Conservation (phyloP, 2,329 filamentous ascomycete genomes). For the Dryadomyces sulphureus region DNA sequence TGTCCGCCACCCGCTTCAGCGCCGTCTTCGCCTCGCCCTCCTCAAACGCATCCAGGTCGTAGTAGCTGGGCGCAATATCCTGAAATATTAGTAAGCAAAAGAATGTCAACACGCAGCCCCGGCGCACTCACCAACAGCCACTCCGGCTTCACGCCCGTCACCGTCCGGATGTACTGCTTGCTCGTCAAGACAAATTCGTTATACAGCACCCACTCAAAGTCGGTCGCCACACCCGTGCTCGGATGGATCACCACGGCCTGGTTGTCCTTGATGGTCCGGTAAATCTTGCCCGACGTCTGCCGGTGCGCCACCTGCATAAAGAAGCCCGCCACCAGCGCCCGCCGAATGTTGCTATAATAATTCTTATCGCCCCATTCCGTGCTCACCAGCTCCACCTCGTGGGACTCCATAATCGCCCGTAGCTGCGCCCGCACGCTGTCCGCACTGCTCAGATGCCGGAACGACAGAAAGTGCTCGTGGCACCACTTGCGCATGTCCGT, state of each 20-base stretch:
- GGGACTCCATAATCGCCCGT: slow-evolving; percentile 91
- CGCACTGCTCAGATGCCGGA: slow-evolving; percentile 75
- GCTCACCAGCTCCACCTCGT: slow-evolving; percentile 71
- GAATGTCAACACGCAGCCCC: neutral
- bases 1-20: slow-evolving; percentile 41
- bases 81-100: slow-evolving; percentile 23
- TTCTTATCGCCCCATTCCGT: slow-evolving; percentile 90
- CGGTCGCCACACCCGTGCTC: slow-evolving; percentile 73
- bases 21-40: slow-evolving; percentile 75
- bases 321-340: slow-evolving; percentile 84
- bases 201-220: slow-evolving; percentile 94
- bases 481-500: slow-evolving; percentile 79
- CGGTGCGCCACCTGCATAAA: slow-evolving; percentile 99
- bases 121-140: slow-evolving; percentile 70
- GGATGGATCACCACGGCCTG: slow-evolving; percentile 89
- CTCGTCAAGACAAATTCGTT: slow-evolving; percentile 97
- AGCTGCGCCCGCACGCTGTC: slow-evolving; percentile 90
- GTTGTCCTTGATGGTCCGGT: slow-evolving; percentile 92
- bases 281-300: slow-evolving; percentile 75
- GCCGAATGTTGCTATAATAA: slow-evolving; percentile 95
- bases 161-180: slow-evolving; percentile 94
- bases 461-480: slow-evolving; percentile 88
- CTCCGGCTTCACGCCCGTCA: slow-evolving; percentile 82
- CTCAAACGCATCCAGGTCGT: slow-evolving; percentile 68
- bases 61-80: slow-evolving; percentile 91